phyloP scores from a whole-genome alignment of 208 protist species.

The Leishmania turanica region DNA sequence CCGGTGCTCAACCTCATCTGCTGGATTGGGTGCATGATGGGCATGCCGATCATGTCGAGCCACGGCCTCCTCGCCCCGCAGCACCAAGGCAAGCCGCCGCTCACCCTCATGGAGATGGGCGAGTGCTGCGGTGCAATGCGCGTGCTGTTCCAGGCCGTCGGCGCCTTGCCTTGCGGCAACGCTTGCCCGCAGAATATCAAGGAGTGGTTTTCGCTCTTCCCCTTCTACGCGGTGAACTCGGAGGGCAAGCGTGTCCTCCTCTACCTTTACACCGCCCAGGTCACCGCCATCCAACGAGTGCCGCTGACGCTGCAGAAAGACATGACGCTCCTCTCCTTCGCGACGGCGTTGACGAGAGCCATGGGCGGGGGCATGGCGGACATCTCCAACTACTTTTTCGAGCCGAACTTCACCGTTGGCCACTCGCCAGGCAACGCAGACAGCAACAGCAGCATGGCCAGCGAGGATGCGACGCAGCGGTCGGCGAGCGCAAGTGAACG shows the following conservation, averaged over 20 bases:
- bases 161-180: constrained; percentile 47
- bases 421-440: neutral
- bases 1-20: constrained; percentile 54
- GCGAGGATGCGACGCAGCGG: neutral
- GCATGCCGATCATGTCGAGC: constrained; percentile 52
- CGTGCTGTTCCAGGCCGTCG: constrained; percentile 59
- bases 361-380: constrained; percentile 22
- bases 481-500: neutral
- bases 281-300: constrained; percentile 31
- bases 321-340: constrained; percentile 42
- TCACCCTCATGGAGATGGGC: constrained; percentile 45
- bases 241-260: constrained; percentile 59
- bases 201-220: constrained; percentile 64
- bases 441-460: neutral
- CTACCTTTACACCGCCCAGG: constrained; percentile 49
- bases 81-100: constrained; percentile 30
- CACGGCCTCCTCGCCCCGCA: constrained; percentile 23
- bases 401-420: constrained; percentile 34
- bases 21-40: constrained; percentile 58
- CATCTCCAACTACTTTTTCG: constrained; percentile 46
- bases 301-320: constrained; percentile 42
- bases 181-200: constrained; percentile 45
- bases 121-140: constrained; percentile 53
- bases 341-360: constrained; percentile 17
- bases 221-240: constrained; percentile 62